Evolutionary conservation across 345 rosid genomes (phyloP).

Genomic region (Murraya paniculata): DNA sequence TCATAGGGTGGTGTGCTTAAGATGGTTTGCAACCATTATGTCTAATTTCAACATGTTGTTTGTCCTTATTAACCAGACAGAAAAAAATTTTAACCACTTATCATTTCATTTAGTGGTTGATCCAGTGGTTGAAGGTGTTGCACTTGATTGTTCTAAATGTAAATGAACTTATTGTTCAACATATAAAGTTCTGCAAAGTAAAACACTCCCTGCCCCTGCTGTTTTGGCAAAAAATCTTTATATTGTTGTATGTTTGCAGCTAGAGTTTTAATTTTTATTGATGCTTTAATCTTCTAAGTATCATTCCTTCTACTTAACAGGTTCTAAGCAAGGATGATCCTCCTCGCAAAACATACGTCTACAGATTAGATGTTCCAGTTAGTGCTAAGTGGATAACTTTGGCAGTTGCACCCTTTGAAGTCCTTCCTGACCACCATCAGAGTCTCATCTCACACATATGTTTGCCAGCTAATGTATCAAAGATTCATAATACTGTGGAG

Average conservation of each 20-base stretch:
- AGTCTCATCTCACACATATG: constrained; percentile 77
- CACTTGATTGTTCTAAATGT: background rate
- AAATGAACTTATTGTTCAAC: background rate
- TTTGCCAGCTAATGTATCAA: constrained; percentile 51
- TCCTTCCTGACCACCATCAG: constrained; percentile 67
- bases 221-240: background rate
- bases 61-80: background rate
- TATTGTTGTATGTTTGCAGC: background rate
- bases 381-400: constrained; percentile 82
- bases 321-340: constrained; percentile 89
- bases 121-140: background rate
- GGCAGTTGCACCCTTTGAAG: constrained; percentile 85
- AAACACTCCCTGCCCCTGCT: background rate
- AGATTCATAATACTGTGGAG: constrained; percentile 73
- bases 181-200: background rate
- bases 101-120: background rate
- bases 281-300: background rate
- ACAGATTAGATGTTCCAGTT: constrained; percentile 78
- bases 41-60: background rate
- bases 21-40: background rate
- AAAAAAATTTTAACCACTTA: background rate
- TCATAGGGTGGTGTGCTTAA: background rate
- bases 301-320: constrained; percentile 33
- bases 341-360: constrained; percentile 80
- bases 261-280: background rate